Conservation (phyloP, 2,329 filamentous ascomycete species). For the Aspergillus cejpii region DNA sequence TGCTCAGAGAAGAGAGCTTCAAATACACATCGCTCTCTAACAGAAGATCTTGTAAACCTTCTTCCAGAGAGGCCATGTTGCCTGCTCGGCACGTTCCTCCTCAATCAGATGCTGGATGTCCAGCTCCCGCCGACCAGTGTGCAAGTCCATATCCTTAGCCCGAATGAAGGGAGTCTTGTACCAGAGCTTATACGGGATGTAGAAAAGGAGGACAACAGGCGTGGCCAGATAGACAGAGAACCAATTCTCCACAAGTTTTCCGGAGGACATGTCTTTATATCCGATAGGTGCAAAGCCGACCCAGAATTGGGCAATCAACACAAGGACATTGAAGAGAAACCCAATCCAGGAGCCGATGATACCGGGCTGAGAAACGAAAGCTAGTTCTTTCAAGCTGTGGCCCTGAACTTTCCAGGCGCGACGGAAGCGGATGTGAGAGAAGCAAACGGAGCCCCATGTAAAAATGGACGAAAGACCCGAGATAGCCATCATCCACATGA, state of each 20-base stretch:
- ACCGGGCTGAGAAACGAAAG: slow-evolving; percentile 74
- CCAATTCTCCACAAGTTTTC: slow-evolving; percentile 56
- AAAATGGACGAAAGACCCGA: slow-evolving; percentile 68
- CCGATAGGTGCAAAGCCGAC: slow-evolving; percentile 70
- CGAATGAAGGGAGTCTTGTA: slow-evolving; percentile 63
- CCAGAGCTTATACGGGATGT: slow-evolving; percentile 67
- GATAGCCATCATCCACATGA: slow-evolving; percentile 73
- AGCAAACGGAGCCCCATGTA: slow-evolving; percentile 75
- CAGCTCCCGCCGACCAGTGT: slow-evolving; percentile 77
- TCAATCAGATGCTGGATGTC: slow-evolving; percentile 71
- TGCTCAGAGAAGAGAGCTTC: slow-evolving; percentile 1
- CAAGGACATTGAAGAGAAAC: slow-evolving; percentile 64
- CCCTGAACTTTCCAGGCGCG: slow-evolving; percentile 65
- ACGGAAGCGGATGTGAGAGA: slow-evolving; percentile 90
- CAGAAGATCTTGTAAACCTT: slow-evolving; percentile 67
- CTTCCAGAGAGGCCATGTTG: slow-evolving; percentile 70
- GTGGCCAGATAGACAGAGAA: slow-evolving; percentile 58
- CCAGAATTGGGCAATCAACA: slow-evolving; percentile 83
- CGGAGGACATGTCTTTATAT: slow-evolving; percentile 43
- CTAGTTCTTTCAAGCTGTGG: slow-evolving; percentile 66
- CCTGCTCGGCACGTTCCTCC: slow-evolving; percentile 70
- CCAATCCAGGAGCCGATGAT: slow-evolving; percentile 74
- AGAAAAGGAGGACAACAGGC: slow-evolving; percentile 55
- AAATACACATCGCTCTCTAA: slow-evolving; percentile 32
- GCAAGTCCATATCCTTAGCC: slow-evolving; percentile 71